phyloP scores from a whole-genome alignment of 176 grass and related monocot species.

The Oropetium thomaeum region DNA sequence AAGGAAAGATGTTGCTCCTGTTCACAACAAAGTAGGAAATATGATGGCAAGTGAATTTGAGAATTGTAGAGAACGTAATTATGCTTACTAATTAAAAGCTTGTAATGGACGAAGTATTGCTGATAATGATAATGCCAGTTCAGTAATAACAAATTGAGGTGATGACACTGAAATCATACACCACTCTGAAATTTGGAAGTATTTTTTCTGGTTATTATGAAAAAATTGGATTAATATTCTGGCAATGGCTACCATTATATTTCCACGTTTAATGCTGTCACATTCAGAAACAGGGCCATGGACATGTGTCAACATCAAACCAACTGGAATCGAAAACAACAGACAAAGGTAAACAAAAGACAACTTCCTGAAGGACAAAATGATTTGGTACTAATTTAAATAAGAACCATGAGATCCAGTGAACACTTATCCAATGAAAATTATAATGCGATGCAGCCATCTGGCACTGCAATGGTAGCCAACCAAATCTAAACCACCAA shows the following conservation, averaged over 20 bases:
- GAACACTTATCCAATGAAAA: conserved; percentile 27
- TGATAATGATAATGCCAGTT: neutral
- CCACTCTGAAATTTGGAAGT: neutral
- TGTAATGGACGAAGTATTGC: conserved; percentile 1
- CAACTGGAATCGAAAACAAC: conserved; percentile 14
- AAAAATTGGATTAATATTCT: neutral
- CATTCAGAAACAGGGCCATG: conserved; percentile 5
- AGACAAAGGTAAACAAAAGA: conserved; percentile 26
- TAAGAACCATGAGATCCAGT: conserved; percentile 26
- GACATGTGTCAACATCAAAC: conserved; percentile 24
- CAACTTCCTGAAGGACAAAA: neutral
- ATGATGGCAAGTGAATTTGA: conserved; percentile 13
- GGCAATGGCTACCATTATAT: neutral
- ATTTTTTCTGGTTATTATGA: neutral
- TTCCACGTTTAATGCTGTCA: conserved; percentile 22
- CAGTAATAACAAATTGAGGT: neutral
- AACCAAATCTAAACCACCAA: conserved; percentile 25
- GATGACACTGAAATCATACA: neutral
- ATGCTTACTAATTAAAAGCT: conserved; percentile 8
- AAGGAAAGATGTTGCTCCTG: conserved; percentile 64
- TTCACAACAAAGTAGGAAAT: conserved; percentile 19
- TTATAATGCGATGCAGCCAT: conserved; percentile 4
- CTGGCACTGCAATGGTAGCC: conserved; percentile 4
- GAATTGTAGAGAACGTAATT: neutral
- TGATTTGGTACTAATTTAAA: conserved; percentile 10